Percentiles rank a stretch among this genome's conserved stretches.
Conservation (phyloP, 169 alveolate genomes). For the Theileria parva region DNA sequence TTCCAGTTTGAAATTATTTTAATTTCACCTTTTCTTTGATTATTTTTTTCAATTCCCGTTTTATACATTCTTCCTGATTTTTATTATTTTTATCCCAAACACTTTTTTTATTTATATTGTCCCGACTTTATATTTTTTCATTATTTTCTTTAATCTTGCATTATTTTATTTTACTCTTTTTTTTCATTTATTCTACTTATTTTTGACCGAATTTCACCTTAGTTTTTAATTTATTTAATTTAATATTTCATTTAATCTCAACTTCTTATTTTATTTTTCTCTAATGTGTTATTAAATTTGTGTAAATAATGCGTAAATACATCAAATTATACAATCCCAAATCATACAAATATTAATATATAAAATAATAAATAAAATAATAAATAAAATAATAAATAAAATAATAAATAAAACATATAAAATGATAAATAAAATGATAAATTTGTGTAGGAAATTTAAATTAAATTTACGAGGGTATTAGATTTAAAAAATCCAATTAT, state of each 20-base stretch:
- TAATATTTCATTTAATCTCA: background rate
- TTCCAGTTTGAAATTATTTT: too few relatives aligned
- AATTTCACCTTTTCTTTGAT: background rate
- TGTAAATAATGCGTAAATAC: background rate
- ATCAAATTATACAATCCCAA: background rate
- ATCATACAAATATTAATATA: background rate
- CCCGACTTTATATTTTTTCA: background rate
- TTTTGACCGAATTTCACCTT: background rate
- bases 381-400: background rate
- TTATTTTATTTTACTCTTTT: too few relatives aligned
- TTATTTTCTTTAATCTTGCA: background rate
- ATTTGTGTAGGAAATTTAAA: too few relatives aligned
- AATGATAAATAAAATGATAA: background rate
- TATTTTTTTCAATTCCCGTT: background rate
- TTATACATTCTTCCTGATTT: background rate
- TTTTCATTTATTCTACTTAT: background rate
- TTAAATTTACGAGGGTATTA: background rate
- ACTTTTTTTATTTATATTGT: too few relatives aligned
- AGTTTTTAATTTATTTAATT: background rate
- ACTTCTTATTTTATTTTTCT: background rate
- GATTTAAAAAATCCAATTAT: background rate
- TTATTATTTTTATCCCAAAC: background rate
- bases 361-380: background rate
- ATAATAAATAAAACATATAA: background rate
- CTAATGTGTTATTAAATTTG: background rate